A percentile compares a stretch with the other conserved stretches of the same genome.
Evolutionary conservation across 345 rosid species (phyloP).

Genomic region (Sisymbrium irio): DNA sequence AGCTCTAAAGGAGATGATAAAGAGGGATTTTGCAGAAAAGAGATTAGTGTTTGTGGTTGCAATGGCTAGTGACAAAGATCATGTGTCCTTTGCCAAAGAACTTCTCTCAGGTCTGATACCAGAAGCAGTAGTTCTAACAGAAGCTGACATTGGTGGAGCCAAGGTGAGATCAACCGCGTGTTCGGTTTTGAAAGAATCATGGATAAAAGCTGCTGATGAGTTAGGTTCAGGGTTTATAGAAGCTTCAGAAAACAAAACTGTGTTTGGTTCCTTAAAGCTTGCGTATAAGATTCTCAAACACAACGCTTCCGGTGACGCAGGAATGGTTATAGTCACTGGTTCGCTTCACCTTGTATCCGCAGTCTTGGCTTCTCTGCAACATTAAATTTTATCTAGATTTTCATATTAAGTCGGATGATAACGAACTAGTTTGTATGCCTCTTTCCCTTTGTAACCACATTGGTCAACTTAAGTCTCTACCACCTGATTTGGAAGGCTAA

Average conservation of each 20-base stretch:
- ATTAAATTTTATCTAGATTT: neutral
- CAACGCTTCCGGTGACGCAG: neutral
- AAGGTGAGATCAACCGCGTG: conserved; percentile 58
- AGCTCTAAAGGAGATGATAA: conserved; percentile 58
- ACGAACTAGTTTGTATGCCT: neutral
- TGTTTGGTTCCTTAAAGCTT: conserved; percentile 14
- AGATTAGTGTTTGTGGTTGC: conserved; percentile 60
- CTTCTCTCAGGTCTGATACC: conserved; percentile 53
- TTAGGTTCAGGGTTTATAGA: conserved; percentile 30
- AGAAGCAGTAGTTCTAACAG: conserved; percentile 63
- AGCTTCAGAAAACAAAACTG: conserved; percentile 17
- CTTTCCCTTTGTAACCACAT: neutral
- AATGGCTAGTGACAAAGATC: conserved; percentile 92
- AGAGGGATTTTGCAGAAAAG: conserved; percentile 51
- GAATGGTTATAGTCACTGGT: conserved; percentile 20
- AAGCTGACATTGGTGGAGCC: conserved; percentile 66
- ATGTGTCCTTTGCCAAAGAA: conserved; percentile 63
- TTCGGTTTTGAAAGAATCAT: conserved; percentile 47
- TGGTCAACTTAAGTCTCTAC: neutral
- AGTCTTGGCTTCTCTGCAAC: conserved; percentile 25
- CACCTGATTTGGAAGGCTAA: neutral
- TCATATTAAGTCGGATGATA: neutral
- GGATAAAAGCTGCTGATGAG: conserved; percentile 64
- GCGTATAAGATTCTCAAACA: conserved; percentile 12
- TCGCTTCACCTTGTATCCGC: conserved; percentile 26